phyloP scores from a whole-genome alignment of 2,329 filamentous ascomycete genomes.

The Fusarium sp. region DNA sequence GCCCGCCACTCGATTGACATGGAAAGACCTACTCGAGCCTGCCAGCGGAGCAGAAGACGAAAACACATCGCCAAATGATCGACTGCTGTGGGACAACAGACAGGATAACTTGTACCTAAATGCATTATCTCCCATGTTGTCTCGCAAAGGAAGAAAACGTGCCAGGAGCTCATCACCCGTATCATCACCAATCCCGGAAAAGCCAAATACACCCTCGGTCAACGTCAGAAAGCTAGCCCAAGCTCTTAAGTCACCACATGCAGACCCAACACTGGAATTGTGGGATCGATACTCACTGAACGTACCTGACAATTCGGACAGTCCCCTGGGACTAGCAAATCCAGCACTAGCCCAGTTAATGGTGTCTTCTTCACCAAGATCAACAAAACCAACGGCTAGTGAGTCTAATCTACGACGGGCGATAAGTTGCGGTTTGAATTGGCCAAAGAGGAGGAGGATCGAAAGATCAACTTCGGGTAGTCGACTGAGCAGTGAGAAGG shows the following conservation, averaged over 20 bases:
- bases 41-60: slow-evolving; percentile 59
- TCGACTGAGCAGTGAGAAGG: slow-evolving; percentile 51
- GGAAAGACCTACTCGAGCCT: slow-evolving; percentile 70
- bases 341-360: slow-evolving; percentile 74
- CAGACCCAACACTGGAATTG: slow-evolving; percentile 79
- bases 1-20: slow-evolving; percentile 66
- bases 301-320: slow-evolving; percentile 57
- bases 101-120: slow-evolving; percentile 58
- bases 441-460: slow-evolving; percentile 77
- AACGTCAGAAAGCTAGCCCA: slow-evolving; percentile 71
- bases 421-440: slow-evolving; percentile 77
- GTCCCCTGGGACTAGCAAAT: slow-evolving; percentile 62
- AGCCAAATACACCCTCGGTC: slow-evolving; percentile 60
- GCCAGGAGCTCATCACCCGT: slow-evolving; percentile 80
- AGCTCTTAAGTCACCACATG: slow-evolving; percentile 74
- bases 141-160: slow-evolving; percentile 71
- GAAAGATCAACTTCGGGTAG: slow-evolving; percentile 61
- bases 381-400: slow-evolving; percentile 58
- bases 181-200: slow-evolving; percentile 72
- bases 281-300: slow-evolving; percentile 80
- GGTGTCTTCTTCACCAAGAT: slow-evolving; percentile 78
- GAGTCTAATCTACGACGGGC: slow-evolving; percentile 68
- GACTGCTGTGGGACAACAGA: slow-evolving; percentile 71
- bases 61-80: slow-evolving; percentile 70
- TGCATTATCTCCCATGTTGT: slow-evolving; percentile 63